A percentile compares a stretch with the other conserved stretches of the same genome.
Evolutionary conservation across 768 basidiomycete species (phyloP).

Genomic region (Filobasidium floriforme): DNA sequence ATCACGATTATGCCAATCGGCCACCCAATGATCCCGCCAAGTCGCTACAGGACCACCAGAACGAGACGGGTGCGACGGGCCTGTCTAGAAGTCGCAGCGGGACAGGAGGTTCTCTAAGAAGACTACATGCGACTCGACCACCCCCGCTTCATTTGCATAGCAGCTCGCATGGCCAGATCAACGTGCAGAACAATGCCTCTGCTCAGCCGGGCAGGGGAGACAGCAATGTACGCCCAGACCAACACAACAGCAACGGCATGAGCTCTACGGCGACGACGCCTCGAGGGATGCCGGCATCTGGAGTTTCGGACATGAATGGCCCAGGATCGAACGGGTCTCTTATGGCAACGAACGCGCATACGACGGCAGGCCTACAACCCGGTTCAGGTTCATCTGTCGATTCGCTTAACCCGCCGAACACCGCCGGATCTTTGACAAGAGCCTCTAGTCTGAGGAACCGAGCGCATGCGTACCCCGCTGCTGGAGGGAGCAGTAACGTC

Average conservation of each 20-base stretch:
- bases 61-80: not conserved
- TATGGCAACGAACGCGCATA: not conserved
- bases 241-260: not conserved
- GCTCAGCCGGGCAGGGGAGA: constrained; percentile 13
- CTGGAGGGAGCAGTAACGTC: not conserved
- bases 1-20: not conserved
- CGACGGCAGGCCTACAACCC: not conserved
- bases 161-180: constrained; percentile 17
- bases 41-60: not conserved
- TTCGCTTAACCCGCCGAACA: not conserved
- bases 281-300: constrained; percentile 18
- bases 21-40: not conserved
- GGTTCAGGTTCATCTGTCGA: not conserved
- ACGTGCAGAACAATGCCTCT: not conserved
- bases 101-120: constrained; percentile 26
- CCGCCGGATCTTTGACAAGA: not conserved
- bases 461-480: not conserved
- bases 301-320: constrained; percentile 4
- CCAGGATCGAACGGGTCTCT: constrained; percentile 2
- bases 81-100: constrained; percentile 8
- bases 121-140: constrained; percentile 59
- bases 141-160: constrained; percentile 70
- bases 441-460: not conserved
- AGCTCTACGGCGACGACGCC: constrained; percentile 21
- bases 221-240: too few species aligned